A percentile compares a stretch with the other conserved stretches of the same genome.
phyloP scores from a whole-genome alignment of 2,329 filamentous ascomycete species.

The Aurifilum marmelostoma region DNA sequence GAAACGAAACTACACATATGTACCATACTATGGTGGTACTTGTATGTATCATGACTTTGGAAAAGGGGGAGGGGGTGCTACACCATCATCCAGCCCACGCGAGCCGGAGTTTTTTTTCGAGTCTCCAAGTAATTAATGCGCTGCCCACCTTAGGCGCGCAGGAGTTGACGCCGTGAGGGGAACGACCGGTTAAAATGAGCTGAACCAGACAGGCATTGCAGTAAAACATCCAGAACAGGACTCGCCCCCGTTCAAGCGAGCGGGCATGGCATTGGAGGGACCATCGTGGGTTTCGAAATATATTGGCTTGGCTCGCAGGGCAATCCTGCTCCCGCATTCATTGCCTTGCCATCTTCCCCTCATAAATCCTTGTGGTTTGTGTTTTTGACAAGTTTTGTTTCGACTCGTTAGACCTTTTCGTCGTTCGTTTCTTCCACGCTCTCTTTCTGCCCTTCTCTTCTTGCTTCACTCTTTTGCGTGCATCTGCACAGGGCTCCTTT shows the following conservation, averaged over 20 bases:
- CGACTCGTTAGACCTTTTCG: background rate
- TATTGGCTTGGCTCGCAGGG: constrained; percentile 13
- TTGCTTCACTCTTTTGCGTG: constrained; percentile 1
- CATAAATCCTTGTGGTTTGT: background rate
- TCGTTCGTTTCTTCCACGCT: background rate
- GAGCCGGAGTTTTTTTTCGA: constrained; percentile 1
- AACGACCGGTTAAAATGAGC: background rate
- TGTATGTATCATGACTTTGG: background rate
- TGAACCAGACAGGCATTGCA: constrained; percentile 2
- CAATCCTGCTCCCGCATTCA: background rate
- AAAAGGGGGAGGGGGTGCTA: constrained; percentile 7
- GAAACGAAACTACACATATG: constrained; percentile 20
- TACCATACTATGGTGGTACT: background rate
- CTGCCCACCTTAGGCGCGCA: constrained; percentile 17
- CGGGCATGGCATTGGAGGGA: constrained; percentile 3
- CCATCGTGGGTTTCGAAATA: constrained; percentile 21
- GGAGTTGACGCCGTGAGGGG: constrained; percentile 6
- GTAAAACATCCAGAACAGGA: constrained; percentile 11
- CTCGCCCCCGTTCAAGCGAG: constrained; percentile 17
- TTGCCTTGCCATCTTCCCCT: background rate
- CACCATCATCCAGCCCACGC: background rate
- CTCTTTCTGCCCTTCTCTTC: background rate
- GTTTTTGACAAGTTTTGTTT: constrained; percentile 10
- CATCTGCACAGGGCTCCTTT: constrained; percentile 14
- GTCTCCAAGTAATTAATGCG: constrained; percentile 1